phyloP scores from a whole-genome alignment of 768 basidiomycete genomes.

The Mycena filopes region DNA sequence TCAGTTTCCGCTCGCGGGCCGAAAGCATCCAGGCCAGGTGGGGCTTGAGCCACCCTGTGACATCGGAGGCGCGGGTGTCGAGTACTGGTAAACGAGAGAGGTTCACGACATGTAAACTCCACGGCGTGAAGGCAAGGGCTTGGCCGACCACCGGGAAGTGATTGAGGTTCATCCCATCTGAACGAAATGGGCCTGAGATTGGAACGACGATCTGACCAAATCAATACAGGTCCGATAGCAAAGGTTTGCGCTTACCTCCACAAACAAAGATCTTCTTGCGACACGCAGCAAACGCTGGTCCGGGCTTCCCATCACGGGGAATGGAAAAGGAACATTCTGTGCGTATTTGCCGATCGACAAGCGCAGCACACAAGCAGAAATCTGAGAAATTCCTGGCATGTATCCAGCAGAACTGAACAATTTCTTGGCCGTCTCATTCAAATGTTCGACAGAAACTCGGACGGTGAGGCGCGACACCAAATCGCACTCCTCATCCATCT shows the following conservation, averaged over 20 bases:
- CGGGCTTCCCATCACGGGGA: slow-evolving; percentile 19
- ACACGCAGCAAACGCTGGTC: slow-evolving; percentile 7
- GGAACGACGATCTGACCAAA: slow-evolving; percentile 27
- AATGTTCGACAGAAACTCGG: slow-evolving; percentile 32
- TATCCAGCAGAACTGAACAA: slow-evolving; percentile 26
- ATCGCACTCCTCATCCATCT: slow-evolving; percentile 13
- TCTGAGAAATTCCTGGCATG: slow-evolving; percentile 32
- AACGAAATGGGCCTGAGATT: slow-evolving; percentile 32
- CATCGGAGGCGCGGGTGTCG: slow-evolving; percentile 17
- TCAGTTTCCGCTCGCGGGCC: slow-evolving; percentile 43
- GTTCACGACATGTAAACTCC: slow-evolving; percentile 49
- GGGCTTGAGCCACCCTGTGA: slow-evolving; percentile 40
- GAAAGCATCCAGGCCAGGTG: slow-evolving; percentile 35
- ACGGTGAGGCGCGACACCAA: neutral
- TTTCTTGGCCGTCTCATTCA: slow-evolving; percentile 5
- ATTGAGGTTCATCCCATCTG: slow-evolving; percentile 36
- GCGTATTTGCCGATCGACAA: slow-evolving; percentile 36
- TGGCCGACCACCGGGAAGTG: slow-evolving; percentile 40
- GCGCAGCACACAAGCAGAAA: slow-evolving; percentile 15
- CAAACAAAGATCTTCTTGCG: slow-evolving; percentile 16
- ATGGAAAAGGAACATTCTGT: slow-evolving; percentile 1
- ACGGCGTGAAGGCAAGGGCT: slow-evolving; percentile 26
- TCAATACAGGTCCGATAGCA: slow-evolving; percentile 15
- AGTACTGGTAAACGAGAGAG: slow-evolving; percentile 43
- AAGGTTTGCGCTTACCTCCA: slow-evolving; percentile 46